A percentile compares a stretch with the other conserved stretches of the same genome.
Evolutionary conservation across 352 stramenopile genomes (phyloP).

Genomic region (Lagenidium sp.): DNA sequence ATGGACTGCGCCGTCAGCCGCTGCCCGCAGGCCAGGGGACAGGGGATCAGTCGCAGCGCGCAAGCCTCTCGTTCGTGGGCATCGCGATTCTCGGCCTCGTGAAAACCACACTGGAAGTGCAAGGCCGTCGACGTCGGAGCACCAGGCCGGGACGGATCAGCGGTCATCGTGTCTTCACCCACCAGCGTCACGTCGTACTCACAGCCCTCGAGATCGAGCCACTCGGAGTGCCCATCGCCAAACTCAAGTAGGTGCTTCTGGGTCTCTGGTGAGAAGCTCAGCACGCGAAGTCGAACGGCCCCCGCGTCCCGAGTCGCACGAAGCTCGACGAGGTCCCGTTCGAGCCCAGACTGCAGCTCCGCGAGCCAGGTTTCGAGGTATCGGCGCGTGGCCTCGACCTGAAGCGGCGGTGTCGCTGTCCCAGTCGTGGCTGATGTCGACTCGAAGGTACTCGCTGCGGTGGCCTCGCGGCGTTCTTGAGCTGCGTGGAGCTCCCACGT

Average conservation of each 20-base stretch:
- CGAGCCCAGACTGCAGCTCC: slow-evolving; percentile 1
- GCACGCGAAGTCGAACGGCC: slow-evolving; percentile 21
- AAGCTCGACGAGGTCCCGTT: neutral
- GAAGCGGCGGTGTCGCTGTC: too few relatives aligned
- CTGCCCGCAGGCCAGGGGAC: slow-evolving; percentile 58
- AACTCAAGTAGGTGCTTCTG: slow-evolving; percentile 42
- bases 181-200: slow-evolving; percentile 35
- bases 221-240: slow-evolving; percentile 33
- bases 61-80: slow-evolving; percentile 31
- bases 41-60: slow-evolving; percentile 35
- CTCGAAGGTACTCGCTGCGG: neutral
- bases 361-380: slow-evolving; percentile 4
- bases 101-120: slow-evolving; percentile 17
- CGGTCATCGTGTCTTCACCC: neutral
- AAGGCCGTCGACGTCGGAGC: neutral
- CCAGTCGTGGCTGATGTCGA: neutral
- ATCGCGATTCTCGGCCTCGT: slow-evolving; percentile 4
- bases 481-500: too few relatives aligned
- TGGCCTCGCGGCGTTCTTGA: too few relatives aligned
- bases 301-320: slow-evolving; percentile 3
- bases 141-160: neutral
- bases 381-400: too few relatives aligned
- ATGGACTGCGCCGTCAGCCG: slow-evolving; percentile 27
- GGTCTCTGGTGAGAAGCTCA: slow-evolving; percentile 27
- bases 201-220: slow-evolving; percentile 23